Base-by-base conservation (phyloP, 352 stramenopile species). In the Globisporangium yorkense region DNA sequence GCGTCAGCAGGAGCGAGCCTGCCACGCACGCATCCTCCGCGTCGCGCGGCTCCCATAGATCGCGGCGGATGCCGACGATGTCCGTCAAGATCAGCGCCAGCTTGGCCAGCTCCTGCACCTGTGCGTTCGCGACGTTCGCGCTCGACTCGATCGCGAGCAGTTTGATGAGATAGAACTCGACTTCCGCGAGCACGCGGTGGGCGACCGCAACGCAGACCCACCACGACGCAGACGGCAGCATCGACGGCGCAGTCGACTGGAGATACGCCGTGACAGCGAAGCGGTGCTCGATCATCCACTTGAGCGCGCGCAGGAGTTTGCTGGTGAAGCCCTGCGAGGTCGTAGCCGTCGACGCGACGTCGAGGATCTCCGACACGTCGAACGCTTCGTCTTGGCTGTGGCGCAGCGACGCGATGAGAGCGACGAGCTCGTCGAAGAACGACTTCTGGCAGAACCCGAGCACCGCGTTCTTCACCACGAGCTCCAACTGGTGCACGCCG, bases 101-200 rank as follows among this genome's bases (percentile, higher is more conserved):
- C 57, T 84, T 84, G 54, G 64, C 68, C 13, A 87, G 57, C 31
- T 84, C 68, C 40, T 83, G 72, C 29, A 84, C 74, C 41, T 84
- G 74, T 24, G 75, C 63, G 24, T 51, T 67, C 51, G 81, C 67
- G 29, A 67, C 52, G 53, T 67, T 74, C 39, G 64, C 20, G 5
- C 64, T 68, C 2, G 41, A 55, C 43, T 86, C 71, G 65, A 84
- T 74, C 41, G 27, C 44, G n/a, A 71, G n/a, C 31, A 88, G 57
- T 55, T 80, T 85, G 20, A 78, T 71, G 66, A 85, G 71, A 57
- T 84, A 84, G 54, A 74, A 79, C 43, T 72, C 66, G 47, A 86
- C 68, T 51, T 88, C 77, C 18, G 69, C 75, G 55, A 88, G 71
- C 33, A 84, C 60, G 41, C 77, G 75, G 31, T 81, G 66, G 7